Base-by-base conservation (phyloP, 352 stramenopile species). In the Pythium phragmitis region DNA sequence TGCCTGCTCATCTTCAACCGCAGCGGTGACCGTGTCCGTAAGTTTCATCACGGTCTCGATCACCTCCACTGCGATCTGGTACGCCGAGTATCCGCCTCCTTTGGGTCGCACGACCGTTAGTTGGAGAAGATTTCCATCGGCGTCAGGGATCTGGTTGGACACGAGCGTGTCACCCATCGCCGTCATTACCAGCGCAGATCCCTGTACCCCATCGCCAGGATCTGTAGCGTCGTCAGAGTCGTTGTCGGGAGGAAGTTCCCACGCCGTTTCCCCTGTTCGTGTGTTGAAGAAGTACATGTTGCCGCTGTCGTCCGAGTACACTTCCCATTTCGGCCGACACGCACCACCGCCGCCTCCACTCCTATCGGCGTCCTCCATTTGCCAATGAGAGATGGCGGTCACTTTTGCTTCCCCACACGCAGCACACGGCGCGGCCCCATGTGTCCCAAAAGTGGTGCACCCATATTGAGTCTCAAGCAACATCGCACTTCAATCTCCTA, bases 201-300 rank as follows among this genome's bases (percentile, higher is more conserved):
- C n/a, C 6, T 63, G 21, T 7, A 17, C 1, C 26, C 2, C 21
- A 3, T 45, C 17, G 5, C 47, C 47, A 19, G 39, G 11, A 2
- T 63, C 37, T 19, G 4, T 7, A 21, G 19, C 11, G 7, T 46
- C 48, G 5, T 73, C 55, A 1, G 72, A 61, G 16, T 58, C 64
- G 12, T 62, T 68, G 39, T 88, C 77, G 1, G 65, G 53, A 0
- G 85, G 85, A 34, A 89, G 60, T 67, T 88, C 78, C 85, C 85
- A 94, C 47, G 81, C 65, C 1, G 85, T 86, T 60, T 91, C 80
- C 13, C 80, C 83, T 2, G 83, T 87, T 50, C 77, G 4, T 9
- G 57, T 75, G 70, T 89, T 91, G 68, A 80, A 89, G 52, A 91
- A 92, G 77, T 91, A 94, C 48, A 88, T 61, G 63, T 84, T 88